A percentile compares a stretch with the other conserved stretches of the same genome.
Conservation (phyloP, 2,329 filamentous ascomycete genomes). For the Trichocomaceae sp. region DNA sequence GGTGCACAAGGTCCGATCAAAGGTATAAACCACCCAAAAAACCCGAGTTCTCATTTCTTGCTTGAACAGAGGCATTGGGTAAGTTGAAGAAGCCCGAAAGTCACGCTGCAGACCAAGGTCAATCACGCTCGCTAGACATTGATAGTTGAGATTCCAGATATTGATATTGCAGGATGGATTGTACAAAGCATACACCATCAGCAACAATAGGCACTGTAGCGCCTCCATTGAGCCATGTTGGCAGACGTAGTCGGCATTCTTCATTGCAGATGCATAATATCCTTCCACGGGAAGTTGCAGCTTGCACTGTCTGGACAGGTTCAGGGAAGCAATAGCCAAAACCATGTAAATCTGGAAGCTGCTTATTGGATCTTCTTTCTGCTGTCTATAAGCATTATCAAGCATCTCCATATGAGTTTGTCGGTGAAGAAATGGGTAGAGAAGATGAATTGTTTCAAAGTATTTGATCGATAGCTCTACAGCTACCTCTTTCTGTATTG, state of each 20-base stretch:
- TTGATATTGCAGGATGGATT: slow-evolving; percentile 46
- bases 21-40: slow-evolving; percentile 50
- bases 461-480: slow-evolving; percentile 42
- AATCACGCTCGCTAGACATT: slow-evolving; percentile 47
- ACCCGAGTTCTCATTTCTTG: slow-evolving; percentile 51
- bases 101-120: slow-evolving; percentile 49
- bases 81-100: slow-evolving; percentile 33
- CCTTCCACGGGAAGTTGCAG: slow-evolving; percentile 44
- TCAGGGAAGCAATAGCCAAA: slow-evolving; percentile 44
- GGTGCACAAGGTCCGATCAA: slow-evolving; percentile 48
- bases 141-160: slow-evolving; percentile 52
- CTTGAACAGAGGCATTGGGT: slow-evolving; percentile 41
- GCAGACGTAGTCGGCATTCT: slow-evolving; percentile 42
- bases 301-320: slow-evolving; percentile 40
- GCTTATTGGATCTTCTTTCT: slow-evolving; percentile 24
- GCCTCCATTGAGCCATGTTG: slow-evolving; percentile 46
- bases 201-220: slow-evolving; percentile 42
- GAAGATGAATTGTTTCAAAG: slow-evolving; percentile 44
- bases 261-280: slow-evolving; percentile 45
- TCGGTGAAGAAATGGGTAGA: slow-evolving; percentile 47
- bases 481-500: slow-evolving; percentile 31
- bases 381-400: slow-evolving; percentile 29
- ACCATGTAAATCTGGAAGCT: slow-evolving; percentile 51
- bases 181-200: slow-evolving; percentile 46
- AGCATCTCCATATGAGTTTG: slow-evolving; percentile 35